These are phyloP conservation scores for Nicotiana benthamiana DNA, from an alignment of 257 asterid species.

Conservation along the genomic window DNA sequence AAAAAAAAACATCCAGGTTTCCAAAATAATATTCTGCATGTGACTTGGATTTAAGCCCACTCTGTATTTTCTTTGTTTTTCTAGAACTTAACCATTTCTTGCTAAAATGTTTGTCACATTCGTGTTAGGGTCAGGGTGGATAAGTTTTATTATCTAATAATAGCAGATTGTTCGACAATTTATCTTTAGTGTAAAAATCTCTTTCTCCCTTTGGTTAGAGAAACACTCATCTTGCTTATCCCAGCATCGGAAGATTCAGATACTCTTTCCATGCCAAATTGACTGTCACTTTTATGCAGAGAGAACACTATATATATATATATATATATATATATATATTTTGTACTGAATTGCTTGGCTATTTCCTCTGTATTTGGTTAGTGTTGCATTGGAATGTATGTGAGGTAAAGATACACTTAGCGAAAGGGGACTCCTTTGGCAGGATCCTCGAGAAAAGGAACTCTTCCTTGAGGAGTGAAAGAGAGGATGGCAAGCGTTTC, in stretches of 20 bases:
- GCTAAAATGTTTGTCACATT: background rate
- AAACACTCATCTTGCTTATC: background rate
- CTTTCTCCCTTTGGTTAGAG: background rate
- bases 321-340: too few relatives aligned
- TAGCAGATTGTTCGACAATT: background rate
- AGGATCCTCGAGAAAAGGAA: background rate
- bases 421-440: background rate
- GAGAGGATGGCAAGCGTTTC: background rate
- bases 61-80: background rate
- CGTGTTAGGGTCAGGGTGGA: background rate
- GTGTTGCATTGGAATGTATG: background rate
- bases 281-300: background rate
- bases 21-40: background rate
- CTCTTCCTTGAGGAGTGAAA: background rate
- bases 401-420: background rate
- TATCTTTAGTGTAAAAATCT: background rate
- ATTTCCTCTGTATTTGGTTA: background rate
- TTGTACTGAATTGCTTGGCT: background rate
- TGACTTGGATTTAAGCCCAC: background rate
- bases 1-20: background rate
- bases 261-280: background rate
- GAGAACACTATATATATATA: background rate
- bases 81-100: background rate
- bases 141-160: background rate
- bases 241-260: background rate